Evolutionary conservation across 2,329 filamentous ascomycete species (phyloP), one percentile per base, ranked within the genome.

Genomic region (Dryadomyces quercivorus): DNA sequence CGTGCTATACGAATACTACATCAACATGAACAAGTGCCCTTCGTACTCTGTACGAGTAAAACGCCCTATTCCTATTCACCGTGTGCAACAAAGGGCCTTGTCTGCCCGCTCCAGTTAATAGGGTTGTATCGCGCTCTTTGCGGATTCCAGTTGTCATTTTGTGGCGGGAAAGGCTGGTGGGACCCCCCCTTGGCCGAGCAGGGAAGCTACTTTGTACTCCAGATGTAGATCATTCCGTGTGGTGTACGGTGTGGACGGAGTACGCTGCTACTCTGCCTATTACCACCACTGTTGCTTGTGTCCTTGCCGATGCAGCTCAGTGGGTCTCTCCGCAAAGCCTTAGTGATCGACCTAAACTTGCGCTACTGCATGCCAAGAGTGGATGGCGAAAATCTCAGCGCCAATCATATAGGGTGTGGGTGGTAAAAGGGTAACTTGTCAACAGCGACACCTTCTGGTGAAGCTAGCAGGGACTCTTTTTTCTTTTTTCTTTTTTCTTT

Each of bases 321-420:
- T 51, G 49, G 49, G 38, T 42, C 49, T 51, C 50, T 40, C 36
- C 50, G 42, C 50, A 51, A 51, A 50, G 48, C 50, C 38, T 51
- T 51, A 51, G 45, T 48, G 45, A 48, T 48, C 22, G 45, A 31
- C 45, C 45, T 36, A 49, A 50, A 40, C 15, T 12, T 21, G 10
- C 48, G 34, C 48, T 50, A 50, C 48, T 50, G 48, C 48, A 36
- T 40, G 47, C 47, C 47, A 49, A 49, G 47, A 31, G 31, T 40
- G 36, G 31, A 15, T 49, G 16, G 31, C 47, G 47, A 36, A 36
- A 36, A 49, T 49, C 47, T 9, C 47, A 40, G 36, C 36, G 50
- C 50, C 50, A 51, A 51, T 50, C 34, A 50, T 38, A 38, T 18
- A 36, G 15, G 31, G 18, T 22, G 46, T 49, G 46, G 12, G n/a